Conservation (phyloP, 176 grass and related monocot genomes). For the Oryza glumipatula region DNA sequence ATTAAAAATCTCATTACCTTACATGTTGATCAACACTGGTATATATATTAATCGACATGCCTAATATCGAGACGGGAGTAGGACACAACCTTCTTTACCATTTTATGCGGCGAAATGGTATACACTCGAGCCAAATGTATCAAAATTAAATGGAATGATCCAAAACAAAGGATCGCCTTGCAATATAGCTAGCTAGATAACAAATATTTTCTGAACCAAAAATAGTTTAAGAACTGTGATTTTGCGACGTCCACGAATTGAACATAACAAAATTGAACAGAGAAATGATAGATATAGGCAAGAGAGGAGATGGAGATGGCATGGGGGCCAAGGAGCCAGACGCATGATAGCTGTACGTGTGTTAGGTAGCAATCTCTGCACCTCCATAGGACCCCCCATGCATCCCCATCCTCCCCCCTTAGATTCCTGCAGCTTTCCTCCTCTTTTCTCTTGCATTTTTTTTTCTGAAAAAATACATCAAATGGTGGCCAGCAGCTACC, state of each 20-base stretch:
- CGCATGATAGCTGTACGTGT: conserved; percentile 40
- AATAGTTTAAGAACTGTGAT: neutral
- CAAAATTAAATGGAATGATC: neutral
- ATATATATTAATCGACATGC: neutral
- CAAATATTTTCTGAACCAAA: neutral
- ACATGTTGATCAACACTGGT: too few relatives aligned
- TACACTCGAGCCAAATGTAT: neutral
- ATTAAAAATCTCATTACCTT: too few relatives aligned
- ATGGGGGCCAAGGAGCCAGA: conserved; percentile 5
- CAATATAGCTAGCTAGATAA: neutral
- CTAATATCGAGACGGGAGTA: too few relatives aligned
- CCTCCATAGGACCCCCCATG: conserved; percentile 22
- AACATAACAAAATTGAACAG: neutral
- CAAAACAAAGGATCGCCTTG: neutral
- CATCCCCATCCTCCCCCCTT: conserved; percentile 20
- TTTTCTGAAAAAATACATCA: neutral
- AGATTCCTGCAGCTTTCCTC: conserved; percentile 46
- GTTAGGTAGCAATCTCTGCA: conserved; percentile 43
- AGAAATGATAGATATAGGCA: neutral
- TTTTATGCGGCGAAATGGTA: neutral
- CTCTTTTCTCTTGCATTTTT: neutral
- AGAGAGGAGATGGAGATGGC: neutral
- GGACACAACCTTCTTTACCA: neutral
- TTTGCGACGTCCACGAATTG: neutral
- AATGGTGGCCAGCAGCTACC: conserved; percentile 33